Evolutionary conservation across 169 alveolate genomes (phyloP).

Genomic region (Miamiensis avidus): DNA sequence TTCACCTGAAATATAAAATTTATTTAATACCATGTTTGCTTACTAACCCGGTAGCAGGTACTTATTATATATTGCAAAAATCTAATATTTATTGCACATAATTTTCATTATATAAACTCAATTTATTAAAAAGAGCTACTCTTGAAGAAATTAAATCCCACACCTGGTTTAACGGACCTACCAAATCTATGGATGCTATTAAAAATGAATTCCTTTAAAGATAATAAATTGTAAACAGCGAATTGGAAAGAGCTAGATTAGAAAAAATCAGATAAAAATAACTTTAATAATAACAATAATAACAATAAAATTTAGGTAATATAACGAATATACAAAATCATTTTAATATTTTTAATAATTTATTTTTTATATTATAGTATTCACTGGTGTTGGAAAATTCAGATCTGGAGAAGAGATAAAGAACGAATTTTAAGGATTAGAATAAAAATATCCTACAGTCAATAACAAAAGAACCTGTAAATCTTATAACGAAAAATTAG

Average conservation of each 20-base stretch:
- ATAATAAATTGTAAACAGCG: conserved; percentile 15
- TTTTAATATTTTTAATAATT: not conserved
- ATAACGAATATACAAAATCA: not conserved
- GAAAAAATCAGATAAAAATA: conserved; percentile 29
- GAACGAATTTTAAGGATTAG: conserved; percentile 10
- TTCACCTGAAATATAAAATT: conserved; percentile 56
- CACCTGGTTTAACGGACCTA: conserved; percentile 60
- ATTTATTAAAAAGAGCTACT: too few species aligned
- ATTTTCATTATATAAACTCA: too few species aligned
- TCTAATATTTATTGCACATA: too few species aligned
- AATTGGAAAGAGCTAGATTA: conserved; percentile 22
- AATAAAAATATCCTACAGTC: not conserved
- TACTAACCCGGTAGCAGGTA: conserved; percentile 68
- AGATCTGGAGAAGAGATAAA: conserved; percentile 8
- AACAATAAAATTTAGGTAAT: conserved; percentile 8
- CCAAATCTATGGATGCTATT: conserved; percentile 19
- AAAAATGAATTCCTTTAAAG: conserved; percentile 24
- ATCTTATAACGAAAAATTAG: not conserved
- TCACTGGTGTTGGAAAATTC: conserved; percentile 15
- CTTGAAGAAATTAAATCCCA: conserved; percentile 63
- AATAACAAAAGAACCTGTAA: conserved; percentile 8
- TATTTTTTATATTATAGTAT: conserved; percentile 10
- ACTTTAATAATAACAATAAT: conserved; percentile 10
- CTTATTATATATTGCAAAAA: too few species aligned
- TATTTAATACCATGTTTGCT: conserved; percentile 62